A percentile compares a stretch with the other conserved stretches of the same genome.
phyloP scores from a whole-genome alignment of 192 early-diverging fungal genomes.

The Geranomyces variabilis region DNA sequence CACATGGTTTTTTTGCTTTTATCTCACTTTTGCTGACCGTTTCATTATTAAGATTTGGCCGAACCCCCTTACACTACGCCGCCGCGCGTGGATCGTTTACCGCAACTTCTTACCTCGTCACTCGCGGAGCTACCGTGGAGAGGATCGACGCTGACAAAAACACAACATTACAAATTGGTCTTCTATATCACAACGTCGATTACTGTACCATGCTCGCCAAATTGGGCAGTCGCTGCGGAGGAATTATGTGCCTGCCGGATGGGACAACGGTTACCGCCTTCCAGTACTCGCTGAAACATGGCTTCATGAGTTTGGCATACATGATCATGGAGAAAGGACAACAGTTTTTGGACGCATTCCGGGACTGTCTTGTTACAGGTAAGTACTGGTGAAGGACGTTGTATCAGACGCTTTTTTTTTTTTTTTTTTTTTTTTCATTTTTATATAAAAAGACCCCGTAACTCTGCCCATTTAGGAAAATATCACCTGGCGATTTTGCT shows the following conservation, averaged over 20 bases:
- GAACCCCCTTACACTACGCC: constrained; percentile 61
- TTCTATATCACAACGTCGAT: constrained; percentile 47
- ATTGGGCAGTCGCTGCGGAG: constrained; percentile 28
- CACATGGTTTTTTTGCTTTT: not conserved
- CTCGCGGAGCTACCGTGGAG: constrained; percentile 40
- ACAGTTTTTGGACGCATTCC: constrained; percentile 36
- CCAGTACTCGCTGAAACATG: constrained; percentile 40
- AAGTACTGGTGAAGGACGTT: not conserved
- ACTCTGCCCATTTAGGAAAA: constrained; percentile 44
- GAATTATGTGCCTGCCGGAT: not conserved
- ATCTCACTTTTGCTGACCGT: not conserved
- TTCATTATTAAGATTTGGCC: too few species aligned
- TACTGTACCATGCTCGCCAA: constrained; percentile 54
- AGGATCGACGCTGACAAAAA: constrained; percentile 41
- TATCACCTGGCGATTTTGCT: constrained; percentile 55
- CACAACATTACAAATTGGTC: constrained; percentile 46
- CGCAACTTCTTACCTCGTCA: constrained; percentile 45
- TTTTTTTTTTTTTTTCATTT: too few species aligned
- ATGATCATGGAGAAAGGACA: constrained; percentile 52
- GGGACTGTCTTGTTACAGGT: constrained; percentile 41
- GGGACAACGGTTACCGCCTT: constrained; percentile 37
- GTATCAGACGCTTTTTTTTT: not conserved
- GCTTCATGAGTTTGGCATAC: constrained; percentile 53
- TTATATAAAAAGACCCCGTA: too few species aligned
- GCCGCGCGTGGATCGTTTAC: constrained; percentile 53